Evolutionary conservation across 306 rosid genomes (phyloP), one percentile per base, ranked within the genome.

Genomic region (Trichosanthes cucumerina): DNA sequence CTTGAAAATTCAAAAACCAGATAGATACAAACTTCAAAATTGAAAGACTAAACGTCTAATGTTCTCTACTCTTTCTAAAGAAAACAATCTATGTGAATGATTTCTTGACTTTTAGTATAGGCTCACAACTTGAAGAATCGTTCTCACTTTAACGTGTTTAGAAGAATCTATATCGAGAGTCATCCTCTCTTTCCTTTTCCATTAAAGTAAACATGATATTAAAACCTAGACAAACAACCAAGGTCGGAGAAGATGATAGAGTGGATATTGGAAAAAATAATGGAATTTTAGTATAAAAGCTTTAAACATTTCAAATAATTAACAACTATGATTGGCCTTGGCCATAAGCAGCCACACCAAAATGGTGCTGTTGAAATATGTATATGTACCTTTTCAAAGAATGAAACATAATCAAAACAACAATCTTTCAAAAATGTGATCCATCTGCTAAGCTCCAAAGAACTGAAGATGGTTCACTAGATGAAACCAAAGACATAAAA

Each of bases 281-380:
- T n/a, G 4, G 68, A 60, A 28, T 60, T 58, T 4, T 58, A 58
- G 0, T 9, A 23, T 23, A 63, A 66, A 65, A 34, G 72, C 26
- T 66, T 39, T n/a, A 19, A 66, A 12, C 52, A 66, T 66, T 66
- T 66, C 28, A 66, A 66, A 39, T 11, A 38, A 39, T 38, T 66
- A 38, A 68, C 18, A 68, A 66, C 74, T 66, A 21, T 21, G 74
- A 66, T 66, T 69, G 75, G 54, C 5, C 52, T 66, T 69, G 75
- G 54, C 5, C 52, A 66, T 38, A 41, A n/a, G 34, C 74, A 69
- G 75, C 34, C 54, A 69, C 75, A 69, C 53, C 75, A 23, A 69
- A 41, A 69, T 41, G 75, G 75, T 69, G 75, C 52, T 11, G 26
- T n/a, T 65, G 15, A 65, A 64, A 69, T 69, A 69, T 69, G 19